These are phyloP conservation scores for Myxozyma nipponensis DNA, from an alignment of 805 yeast species.

Conservation along the genomic window DNA sequence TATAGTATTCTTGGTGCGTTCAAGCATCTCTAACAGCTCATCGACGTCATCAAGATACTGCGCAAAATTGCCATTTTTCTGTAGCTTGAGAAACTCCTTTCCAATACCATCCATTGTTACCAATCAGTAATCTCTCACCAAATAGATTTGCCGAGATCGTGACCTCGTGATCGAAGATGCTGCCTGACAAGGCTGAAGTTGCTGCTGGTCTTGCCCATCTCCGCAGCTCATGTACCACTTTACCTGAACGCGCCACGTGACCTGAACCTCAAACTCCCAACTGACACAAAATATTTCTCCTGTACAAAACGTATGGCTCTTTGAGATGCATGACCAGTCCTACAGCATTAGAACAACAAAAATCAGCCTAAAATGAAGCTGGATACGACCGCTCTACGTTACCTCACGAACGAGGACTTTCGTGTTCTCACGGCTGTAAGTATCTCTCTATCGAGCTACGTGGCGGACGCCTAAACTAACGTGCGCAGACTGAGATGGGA, in stretches of 20 bases:
- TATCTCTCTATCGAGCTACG: neutral
- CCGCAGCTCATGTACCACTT: no score
- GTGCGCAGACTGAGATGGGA: conserved; percentile 60
- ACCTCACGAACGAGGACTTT: conserved; percentile 86
- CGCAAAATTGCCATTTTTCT: conserved; percentile 35
- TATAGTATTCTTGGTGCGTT: conserved; percentile 31
- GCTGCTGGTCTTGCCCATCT: no score
- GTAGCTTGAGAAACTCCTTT: conserved; percentile 36
- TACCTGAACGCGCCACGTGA: no score
- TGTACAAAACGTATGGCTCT: neutral
- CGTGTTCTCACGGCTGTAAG: conserved; percentile 74
- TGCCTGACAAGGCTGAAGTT: no score
- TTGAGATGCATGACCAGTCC: neutral
- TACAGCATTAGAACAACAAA: no score
- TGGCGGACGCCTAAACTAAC: neutral
- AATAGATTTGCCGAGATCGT: no score
- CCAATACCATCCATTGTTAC: conserved; percentile 32
- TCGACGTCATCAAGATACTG: conserved; percentile 35
- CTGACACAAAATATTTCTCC: no score
- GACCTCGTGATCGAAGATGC: no score
- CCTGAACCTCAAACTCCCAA: no score
- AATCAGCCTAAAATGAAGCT: conserved; percentile 61
- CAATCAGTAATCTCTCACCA: no score
- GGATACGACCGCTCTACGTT: conserved; percentile 90
- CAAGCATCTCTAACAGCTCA: conserved; percentile 31